These are phyloP conservation scores for Arbutus unedo DNA, from an alignment of 148 eudicot species.

Conservation along the genomic window DNA sequence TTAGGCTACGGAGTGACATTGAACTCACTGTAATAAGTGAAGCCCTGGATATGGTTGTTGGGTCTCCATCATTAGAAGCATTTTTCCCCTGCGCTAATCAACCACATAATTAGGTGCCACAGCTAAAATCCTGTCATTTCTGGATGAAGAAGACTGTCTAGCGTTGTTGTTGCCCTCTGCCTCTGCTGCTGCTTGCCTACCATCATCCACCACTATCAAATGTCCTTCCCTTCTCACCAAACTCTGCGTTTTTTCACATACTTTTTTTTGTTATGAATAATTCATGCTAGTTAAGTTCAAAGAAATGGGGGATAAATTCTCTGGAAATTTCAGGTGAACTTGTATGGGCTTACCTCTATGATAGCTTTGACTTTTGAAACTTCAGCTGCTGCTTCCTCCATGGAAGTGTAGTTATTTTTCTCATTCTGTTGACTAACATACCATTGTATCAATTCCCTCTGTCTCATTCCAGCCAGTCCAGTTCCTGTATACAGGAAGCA, in stretches of 20 bases:
- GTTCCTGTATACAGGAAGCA: conserved; percentile 33
- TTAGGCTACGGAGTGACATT: background rate
- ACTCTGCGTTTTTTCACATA: conserved; percentile 45
- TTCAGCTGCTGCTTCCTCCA: conserved; percentile 69
- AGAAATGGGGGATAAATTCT: background rate
- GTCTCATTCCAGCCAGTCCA: conserved; percentile 80
- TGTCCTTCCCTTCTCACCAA: conserved; percentile 79
- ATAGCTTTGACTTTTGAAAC: conserved; percentile 70
- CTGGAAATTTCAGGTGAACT: background rate
- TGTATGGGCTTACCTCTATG: conserved; percentile 58
- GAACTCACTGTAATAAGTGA: background rate
- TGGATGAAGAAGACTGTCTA: conserved; percentile 37
- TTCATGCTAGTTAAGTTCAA: background rate
- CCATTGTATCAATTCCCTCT: conserved; percentile 89
- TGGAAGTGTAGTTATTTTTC: conserved; percentile 61
- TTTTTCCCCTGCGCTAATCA: conserved; percentile 21
- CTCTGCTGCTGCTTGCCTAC: conserved; percentile 43
- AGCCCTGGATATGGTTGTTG: background rate
- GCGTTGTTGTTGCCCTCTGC: conserved; percentile 41
- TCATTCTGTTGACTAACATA: conserved; percentile 74
- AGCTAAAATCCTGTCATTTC: conserved; percentile 78
- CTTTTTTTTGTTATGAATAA: background rate
- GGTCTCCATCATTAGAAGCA: background rate
- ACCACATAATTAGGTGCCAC: conserved; percentile 88
- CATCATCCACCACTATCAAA: conserved; percentile 85